phyloP scores from a whole-genome alignment of 2,329 filamentous ascomycete species.

The Davidsoniella virescens region DNA sequence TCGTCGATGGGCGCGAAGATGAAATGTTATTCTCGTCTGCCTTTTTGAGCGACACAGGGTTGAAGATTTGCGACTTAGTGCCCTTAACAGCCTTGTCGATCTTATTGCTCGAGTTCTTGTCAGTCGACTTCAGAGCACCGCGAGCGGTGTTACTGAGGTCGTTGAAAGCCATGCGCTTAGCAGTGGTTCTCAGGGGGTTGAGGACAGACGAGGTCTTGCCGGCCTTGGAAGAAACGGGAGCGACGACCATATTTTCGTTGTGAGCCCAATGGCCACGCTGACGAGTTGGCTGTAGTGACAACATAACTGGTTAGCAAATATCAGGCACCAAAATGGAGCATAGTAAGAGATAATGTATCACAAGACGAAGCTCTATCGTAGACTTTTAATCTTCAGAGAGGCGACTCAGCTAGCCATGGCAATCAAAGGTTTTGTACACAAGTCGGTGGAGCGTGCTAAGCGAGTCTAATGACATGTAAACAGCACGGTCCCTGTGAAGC shows the following conservation, averaged over 20 bases:
- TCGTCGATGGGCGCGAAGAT: neutral
- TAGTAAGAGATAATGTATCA: neutral
- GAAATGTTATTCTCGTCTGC: slow-evolving; percentile 5
- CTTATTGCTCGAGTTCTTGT: slow-evolving; percentile 22
- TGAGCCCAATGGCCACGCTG: slow-evolving; percentile 31
- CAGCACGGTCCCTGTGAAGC: too few relatives aligned
- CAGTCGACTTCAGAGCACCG: slow-evolving; percentile 17
- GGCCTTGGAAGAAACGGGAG: slow-evolving; percentile 37
- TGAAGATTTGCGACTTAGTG: slow-evolving; percentile 12
- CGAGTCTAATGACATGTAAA: neutral
- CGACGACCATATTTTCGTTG: slow-evolving; percentile 52
- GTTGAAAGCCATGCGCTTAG: slow-evolving; percentile 65
- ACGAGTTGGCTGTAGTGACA: slow-evolving; percentile 22
- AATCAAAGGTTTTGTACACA: neutral
- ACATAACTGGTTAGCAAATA: neutral
- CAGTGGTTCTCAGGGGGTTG: slow-evolving; percentile 42
- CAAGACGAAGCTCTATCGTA: neutral
- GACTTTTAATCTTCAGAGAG: neutral
- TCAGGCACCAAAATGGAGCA: neutral
- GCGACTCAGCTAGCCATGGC: neutral
- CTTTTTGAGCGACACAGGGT: slow-evolving; percentile 8
- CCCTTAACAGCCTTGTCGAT: slow-evolving; percentile 23
- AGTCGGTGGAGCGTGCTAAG: neutral
- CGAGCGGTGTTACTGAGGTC: slow-evolving; percentile 60
- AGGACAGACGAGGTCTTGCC: slow-evolving; percentile 27